Evolutionary conservation across 2,329 filamentous ascomycete genomes (phyloP).

Genomic region (Cladosporium phlei): DNA sequence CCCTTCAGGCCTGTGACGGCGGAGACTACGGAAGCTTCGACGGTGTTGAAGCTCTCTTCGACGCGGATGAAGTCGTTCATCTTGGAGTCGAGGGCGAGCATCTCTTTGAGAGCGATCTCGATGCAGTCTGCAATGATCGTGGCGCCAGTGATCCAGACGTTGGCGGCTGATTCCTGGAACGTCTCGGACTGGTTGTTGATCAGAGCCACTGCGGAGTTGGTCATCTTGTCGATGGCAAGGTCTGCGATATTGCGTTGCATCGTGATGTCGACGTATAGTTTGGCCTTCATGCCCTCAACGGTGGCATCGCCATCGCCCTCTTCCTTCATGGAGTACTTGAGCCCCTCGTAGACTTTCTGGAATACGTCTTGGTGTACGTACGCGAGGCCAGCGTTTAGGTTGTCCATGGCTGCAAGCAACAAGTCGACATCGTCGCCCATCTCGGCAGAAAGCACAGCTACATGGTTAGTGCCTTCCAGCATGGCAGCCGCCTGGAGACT

Average conservation of each 20-base stretch:
- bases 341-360: constrained; percentile 41
- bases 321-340: constrained; percentile 34
- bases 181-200: constrained; percentile 39
- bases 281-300: constrained; percentile 26
- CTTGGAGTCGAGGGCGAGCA: constrained; percentile 37
- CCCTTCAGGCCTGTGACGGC: constrained; percentile 41
- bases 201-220: constrained; percentile 40
- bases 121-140: constrained; percentile 44
- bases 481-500: constrained; percentile 41
- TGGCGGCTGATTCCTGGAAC: constrained; percentile 39
- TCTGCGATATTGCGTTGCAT: constrained; percentile 44
- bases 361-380: constrained; percentile 46
- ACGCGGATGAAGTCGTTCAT: constrained; percentile 44
- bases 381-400: constrained; percentile 43
- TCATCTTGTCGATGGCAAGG: constrained; percentile 44
- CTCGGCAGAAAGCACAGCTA: constrained; percentile 37
- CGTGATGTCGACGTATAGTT: constrained; percentile 40
- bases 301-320: constrained; percentile 24
- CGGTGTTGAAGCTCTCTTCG: constrained; percentile 41
- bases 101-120: constrained; percentile 38
- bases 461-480: constrained; percentile 43
- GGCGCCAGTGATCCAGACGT: constrained; percentile 42
- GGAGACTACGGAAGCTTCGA: constrained; percentile 39
- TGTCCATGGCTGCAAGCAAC: constrained; percentile 42
- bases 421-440: constrained; percentile 41